Base-by-base conservation (phyloP, 2,329 filamentous ascomycete genomes). In the Pseudogymnoascus sp. region DNA sequence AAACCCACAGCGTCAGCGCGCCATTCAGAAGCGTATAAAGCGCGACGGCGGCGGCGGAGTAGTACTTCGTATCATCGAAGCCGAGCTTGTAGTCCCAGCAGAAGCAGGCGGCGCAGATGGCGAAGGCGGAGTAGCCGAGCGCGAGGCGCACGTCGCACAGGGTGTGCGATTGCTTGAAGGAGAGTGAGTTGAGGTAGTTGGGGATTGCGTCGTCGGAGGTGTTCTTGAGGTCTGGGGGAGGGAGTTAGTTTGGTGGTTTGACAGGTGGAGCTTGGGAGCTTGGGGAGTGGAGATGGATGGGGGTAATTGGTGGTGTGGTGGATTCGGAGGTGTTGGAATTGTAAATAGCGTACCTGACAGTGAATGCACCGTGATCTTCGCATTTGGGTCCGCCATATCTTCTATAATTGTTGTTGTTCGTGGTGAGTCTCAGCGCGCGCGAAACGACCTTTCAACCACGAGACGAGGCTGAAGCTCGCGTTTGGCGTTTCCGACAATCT, bases 181-280 rank as follows among this genome's bases (percentile, higher is more conserved):
- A 87, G 74, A 97, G 86, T 33, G 86, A 90, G 77, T 91, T 93
- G 67, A 99, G 86, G 79, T 97, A 97, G 77, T 94, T 92, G 64
- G 90, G 86, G 65, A 99, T 87, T 63, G 92, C 91, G 77, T 99
- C 94, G 78, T 99, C 94, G 68, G 90, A 91, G 40, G 92, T 95
- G 79, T 94, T 96, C 77, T 97, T 97, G 67, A 99, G 88, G 75
- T 97, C 94, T 96, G 73, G 50, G 28, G n/a, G 16, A 14, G 11
- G 1, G 21, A 28, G 47, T 69, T 65, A 66, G 65, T 42, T 64
- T 18, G 38, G 12, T 16, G 40, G 37, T n/a, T 25, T 47, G 42
- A 5, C 10, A 47, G 11, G 8, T 47, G 18, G 42, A 25, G 18
- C 11, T 60, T 28, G 63, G 18, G 11, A 28, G 33, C 61, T 37